Conservation (phyloP, 208 protist genomes). For the Trypanosoma melophagium region DNA sequence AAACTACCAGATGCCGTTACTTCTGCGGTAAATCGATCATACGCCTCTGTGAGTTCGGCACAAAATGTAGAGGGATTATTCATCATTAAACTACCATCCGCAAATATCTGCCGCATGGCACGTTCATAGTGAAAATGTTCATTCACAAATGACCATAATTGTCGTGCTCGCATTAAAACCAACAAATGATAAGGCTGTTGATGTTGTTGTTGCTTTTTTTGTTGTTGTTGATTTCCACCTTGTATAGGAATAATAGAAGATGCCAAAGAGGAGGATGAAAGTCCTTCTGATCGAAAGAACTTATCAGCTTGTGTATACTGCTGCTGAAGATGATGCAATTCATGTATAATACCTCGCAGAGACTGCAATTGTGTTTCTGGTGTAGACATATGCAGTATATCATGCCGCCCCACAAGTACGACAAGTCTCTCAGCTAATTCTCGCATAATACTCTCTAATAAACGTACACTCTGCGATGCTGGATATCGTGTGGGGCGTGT, state of each 20-base stretch:
- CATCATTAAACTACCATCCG: constrained; percentile 13
- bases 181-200: constrained; percentile 14
- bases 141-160: constrained; percentile 32
- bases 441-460: constrained; percentile 52
- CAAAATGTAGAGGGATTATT: constrained; percentile 30
- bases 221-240: constrained; percentile 1
- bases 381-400: constrained; percentile 40
- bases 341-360: constrained; percentile 25
- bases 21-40: constrained; percentile 28
- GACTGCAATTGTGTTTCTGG: constrained; percentile 25
- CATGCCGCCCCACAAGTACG: constrained; percentile 35
- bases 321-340: constrained; percentile 42
- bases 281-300: constrained; percentile 30
- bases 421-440: constrained; percentile 52
- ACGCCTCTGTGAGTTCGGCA: constrained; percentile 42
- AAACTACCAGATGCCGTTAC: constrained; percentile 2
- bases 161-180: constrained; percentile 9
- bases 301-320: constrained; percentile 40
- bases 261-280: constrained; percentile 12
- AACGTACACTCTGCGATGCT: constrained; percentile 39
- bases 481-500: constrained; percentile 50
- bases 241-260: constrained; percentile 11
- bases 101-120: constrained; percentile 9
- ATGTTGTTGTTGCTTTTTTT: constrained; percentile 12
- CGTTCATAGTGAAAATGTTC: constrained; percentile 32